phyloP scores from a whole-genome alignment of 495 filamentous ascomycete genomes.

The Tetracladium marchalianum region DNA sequence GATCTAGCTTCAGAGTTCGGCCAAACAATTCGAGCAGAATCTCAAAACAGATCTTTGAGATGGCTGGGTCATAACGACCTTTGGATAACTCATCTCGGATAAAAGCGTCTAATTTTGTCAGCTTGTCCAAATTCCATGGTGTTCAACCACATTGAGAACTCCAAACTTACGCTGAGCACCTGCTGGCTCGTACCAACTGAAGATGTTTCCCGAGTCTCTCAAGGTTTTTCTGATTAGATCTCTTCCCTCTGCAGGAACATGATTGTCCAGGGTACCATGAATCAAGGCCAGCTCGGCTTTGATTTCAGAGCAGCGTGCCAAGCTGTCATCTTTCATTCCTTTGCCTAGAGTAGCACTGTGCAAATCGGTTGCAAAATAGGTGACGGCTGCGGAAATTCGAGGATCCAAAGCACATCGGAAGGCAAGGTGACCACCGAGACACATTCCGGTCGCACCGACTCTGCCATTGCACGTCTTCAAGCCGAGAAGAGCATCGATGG shows the following conservation, averaged over 20 bases:
- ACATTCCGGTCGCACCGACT: constrained; percentile 89
- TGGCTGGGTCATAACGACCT: constrained; percentile 81
- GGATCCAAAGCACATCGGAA: constrained; percentile 74
- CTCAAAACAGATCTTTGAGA: constrained; percentile 85
- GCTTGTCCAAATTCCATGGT: neutral
- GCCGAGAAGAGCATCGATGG: constrained; percentile 64
- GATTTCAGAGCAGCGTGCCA: constrained; percentile 58
- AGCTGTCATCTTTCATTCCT: constrained; percentile 57
- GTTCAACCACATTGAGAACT: neutral
- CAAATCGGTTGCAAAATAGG: constrained; percentile 91
- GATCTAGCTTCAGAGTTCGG: constrained; percentile 63
- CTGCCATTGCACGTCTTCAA: constrained; percentile 75
- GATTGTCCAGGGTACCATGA: constrained; percentile 81
- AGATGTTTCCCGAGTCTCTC: constrained; percentile 61
- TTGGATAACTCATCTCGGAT: constrained; percentile 94
- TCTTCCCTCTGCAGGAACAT: constrained; percentile 76
- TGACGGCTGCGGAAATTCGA: constrained; percentile 64
- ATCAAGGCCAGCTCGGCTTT: constrained; percentile 74
- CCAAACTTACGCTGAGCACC: constrained; percentile 70
- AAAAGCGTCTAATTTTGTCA: constrained; percentile 56
- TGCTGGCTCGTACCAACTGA: constrained; percentile 80
- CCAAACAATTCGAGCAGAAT: constrained; percentile 82
- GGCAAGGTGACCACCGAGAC: constrained; percentile 85
- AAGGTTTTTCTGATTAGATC: constrained; percentile 81
- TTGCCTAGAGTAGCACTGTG: constrained; percentile 66